phyloP scores from a whole-genome alignment of 805 yeast genomes.

The Candida bentonensis region DNA sequence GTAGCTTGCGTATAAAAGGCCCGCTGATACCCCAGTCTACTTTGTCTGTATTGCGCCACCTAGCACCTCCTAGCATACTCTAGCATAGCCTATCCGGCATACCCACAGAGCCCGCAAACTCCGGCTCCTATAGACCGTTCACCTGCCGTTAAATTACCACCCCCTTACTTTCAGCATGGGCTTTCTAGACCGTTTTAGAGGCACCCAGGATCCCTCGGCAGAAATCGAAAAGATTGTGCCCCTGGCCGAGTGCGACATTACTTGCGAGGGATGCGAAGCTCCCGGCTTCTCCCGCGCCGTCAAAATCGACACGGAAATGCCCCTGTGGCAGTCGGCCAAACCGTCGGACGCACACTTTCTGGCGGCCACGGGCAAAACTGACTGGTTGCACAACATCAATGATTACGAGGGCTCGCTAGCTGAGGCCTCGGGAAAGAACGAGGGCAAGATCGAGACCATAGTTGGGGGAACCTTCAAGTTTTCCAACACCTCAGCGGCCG shows the following conservation, averaged over 20 bases:
- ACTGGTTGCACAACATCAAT: conserved; percentile 73
- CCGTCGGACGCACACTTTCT: conserved; percentile 60
- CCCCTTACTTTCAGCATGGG: not conserved
- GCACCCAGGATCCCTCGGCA: conserved; percentile 9
- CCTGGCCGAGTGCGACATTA: conserved; percentile 31
- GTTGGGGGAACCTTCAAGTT: conserved; percentile 15
- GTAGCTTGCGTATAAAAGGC: no score
- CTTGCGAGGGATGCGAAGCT: conserved; percentile 34
- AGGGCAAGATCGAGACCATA: conserved; percentile 4
- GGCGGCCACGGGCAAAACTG: conserved; percentile 70
- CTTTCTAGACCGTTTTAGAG: conserved; percentile 1
- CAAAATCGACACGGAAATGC: conserved; percentile 28
- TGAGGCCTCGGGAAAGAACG: conserved; percentile 22
- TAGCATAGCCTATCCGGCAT: no score
- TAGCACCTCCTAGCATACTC: no score
- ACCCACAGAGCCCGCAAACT: no score
- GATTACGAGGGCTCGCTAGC: conserved; percentile 34
- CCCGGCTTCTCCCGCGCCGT: conserved; percentile 33
- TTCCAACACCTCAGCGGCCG: conserved; percentile 5
- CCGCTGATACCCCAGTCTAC: no score
- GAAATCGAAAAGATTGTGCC: conserved; percentile 27
- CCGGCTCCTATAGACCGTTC: no score
- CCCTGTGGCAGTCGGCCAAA: conserved; percentile 58
- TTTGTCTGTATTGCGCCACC: no score
- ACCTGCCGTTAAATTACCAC: no score